phyloP scores from a whole-genome alignment of 257 asterid species.

The Gardenia jasminoides region DNA sequence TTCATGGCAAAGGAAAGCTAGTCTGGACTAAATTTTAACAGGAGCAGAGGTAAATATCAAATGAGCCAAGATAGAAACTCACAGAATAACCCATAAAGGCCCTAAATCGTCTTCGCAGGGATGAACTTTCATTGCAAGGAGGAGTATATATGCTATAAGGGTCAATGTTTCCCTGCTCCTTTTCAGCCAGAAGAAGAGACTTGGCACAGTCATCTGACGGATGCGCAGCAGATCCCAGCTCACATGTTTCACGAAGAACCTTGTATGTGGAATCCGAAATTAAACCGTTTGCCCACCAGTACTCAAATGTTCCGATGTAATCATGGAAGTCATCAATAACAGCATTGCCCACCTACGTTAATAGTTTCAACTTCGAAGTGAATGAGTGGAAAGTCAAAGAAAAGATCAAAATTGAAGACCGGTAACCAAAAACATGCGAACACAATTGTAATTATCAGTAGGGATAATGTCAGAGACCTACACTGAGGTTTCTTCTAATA shows the following conservation, averaged over 20 bases:
- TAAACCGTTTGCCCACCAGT: conserved; percentile 99
- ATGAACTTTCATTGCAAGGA: conserved; percentile 61
- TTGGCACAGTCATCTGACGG: conserved; percentile 65
- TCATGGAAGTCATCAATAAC: conserved; percentile 90
- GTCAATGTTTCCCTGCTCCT: conserved; percentile 83
- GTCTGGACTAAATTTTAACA: neutral
- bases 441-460: neutral
- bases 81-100: conserved; percentile 90
- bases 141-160: conserved; percentile 84
- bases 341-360: conserved; percentile 87
- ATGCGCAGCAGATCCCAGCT: conserved; percentile 73
- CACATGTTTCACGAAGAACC: conserved; percentile 52
- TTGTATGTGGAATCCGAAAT: conserved; percentile 91
- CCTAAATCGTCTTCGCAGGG: conserved; percentile 56
- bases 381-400: conserved; percentile 14
- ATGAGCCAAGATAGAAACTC: conserved; percentile 29
- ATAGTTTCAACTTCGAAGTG: conserved; percentile 2
- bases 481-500: no score
- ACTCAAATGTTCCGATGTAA: conserved; percentile 86
- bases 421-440: conserved; percentile 7
- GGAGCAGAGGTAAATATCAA: neutral
- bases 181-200: conserved; percentile 54
- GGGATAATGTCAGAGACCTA: no score
- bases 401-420: neutral
- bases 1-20: neutral